Conservation (phyloP, 805 yeast species). For the Metschnikowia vanudenii region DNA sequence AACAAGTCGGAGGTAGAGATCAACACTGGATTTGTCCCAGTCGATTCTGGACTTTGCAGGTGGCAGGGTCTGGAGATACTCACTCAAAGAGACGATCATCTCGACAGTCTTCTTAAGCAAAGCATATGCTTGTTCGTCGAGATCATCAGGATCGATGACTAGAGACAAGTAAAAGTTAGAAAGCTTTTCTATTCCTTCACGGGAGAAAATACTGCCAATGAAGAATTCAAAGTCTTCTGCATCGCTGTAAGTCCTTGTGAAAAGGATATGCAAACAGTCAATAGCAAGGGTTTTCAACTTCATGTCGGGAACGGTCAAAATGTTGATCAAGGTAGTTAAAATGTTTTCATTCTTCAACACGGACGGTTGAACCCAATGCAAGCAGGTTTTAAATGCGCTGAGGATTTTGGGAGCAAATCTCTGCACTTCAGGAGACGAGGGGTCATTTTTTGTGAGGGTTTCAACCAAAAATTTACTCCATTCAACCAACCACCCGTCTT, state of each 20-base stretch:
- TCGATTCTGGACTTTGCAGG: constrained; percentile 40
- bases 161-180: constrained; percentile 60
- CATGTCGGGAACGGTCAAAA: constrained; percentile 58
- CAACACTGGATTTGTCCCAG: constrained; percentile 59
- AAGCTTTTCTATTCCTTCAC: constrained; percentile 71
- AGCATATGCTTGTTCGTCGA: constrained; percentile 78
- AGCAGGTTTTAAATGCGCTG: constrained; percentile 82
- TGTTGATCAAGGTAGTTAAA: constrained; percentile 57
- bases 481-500: constrained; percentile 81
- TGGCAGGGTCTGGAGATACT: constrained; percentile 57
- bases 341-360: constrained; percentile 68
- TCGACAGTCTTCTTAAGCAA: constrained; percentile 88
- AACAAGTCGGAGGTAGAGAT: constrained; percentile 69
- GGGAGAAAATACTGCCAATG: constrained; percentile 72
- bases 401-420: constrained; percentile 63
- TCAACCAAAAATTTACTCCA: constrained; percentile 54
- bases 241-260: constrained; percentile 70
- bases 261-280: constrained; percentile 85
- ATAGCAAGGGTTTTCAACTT: constrained; percentile 78
- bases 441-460: constrained; percentile 31
- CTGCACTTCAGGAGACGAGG: constrained; percentile 28
- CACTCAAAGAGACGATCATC: constrained; percentile 84
- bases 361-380: constrained; percentile 86
- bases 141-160: constrained; percentile 62
- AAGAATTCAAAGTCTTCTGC: constrained; percentile 72